These are phyloP conservation scores for Colletotrichum godetiae DNA, from an alignment of 2,329 filamentous ascomycete genomes.

Conservation along the genomic window DNA sequence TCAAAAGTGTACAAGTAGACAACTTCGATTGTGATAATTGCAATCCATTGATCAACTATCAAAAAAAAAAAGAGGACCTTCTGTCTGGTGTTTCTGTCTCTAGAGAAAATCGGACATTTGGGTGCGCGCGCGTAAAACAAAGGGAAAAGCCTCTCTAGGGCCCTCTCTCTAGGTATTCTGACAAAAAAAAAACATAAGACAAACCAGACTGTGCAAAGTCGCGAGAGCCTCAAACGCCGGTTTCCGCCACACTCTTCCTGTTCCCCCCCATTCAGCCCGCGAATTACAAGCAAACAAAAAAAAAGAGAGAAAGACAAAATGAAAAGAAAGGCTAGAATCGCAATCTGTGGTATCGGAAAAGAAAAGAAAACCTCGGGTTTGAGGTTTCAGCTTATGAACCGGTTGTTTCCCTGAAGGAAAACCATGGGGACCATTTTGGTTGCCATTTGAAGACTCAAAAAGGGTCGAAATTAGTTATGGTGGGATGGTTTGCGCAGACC, in stretches of 20 bases:
- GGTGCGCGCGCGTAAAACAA: background rate
- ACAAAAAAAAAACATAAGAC: background rate
- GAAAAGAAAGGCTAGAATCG: background rate
- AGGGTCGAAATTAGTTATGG: background rate
- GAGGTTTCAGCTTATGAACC: background rate
- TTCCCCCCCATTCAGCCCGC: no score
- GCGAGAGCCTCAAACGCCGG: background rate
- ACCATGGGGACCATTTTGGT: no score
- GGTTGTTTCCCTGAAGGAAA: background rate
- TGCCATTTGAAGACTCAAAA: background rate
- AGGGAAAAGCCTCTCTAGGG: conserved; percentile 4
- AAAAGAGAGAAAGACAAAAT: background rate
- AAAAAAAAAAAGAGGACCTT: background rate
- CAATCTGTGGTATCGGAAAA: background rate
- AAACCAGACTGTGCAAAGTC: background rate
- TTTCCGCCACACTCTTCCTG: background rate
- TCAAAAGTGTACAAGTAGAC: no score
- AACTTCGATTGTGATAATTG: background rate
- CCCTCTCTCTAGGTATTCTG: conserved; percentile 27
- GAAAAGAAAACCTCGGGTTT: background rate
- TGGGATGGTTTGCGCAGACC: background rate
- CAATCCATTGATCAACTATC: background rate
- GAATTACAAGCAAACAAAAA: background rate
- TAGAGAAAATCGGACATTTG: background rate
- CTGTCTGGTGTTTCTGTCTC: background rate